phyloP scores from a whole-genome alignment of 352 stramenopile species.

The Halophytophthora batemanensis region DNA sequence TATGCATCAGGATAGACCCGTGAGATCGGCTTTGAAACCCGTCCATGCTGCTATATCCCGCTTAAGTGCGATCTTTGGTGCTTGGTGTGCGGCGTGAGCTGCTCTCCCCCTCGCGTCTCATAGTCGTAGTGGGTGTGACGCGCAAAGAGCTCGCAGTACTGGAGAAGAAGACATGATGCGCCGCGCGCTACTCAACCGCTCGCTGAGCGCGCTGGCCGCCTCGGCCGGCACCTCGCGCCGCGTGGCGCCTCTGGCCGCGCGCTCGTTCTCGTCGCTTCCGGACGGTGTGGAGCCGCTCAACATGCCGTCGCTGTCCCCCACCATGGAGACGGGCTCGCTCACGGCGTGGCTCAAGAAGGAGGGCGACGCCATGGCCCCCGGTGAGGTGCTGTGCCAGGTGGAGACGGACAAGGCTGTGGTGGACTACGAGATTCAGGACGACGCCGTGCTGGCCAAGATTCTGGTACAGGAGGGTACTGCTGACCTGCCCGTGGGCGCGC shows the following conservation, averaged over 20 bases:
- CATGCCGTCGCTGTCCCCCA: slow-evolving; percentile 97
- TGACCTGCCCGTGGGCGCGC: slow-evolving; percentile 90
- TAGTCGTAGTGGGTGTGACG: slow-evolving; percentile 21
- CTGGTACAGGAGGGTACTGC: slow-evolving; percentile 79
- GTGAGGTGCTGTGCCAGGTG: slow-evolving; percentile 94
- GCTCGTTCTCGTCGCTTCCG: slow-evolving; percentile 50
- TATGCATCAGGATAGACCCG: not conserved
- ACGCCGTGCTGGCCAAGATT: slow-evolving; percentile 95
- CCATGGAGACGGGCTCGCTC: slow-evolving; percentile 95
- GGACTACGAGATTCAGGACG: slow-evolving; percentile 98
- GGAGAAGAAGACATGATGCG: slow-evolving; percentile 22
- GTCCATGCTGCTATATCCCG: not conserved
- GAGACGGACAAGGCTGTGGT: slow-evolving; percentile 99
- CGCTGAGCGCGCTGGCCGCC: slow-evolving; percentile 14
- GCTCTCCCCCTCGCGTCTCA: slow-evolving; percentile 3
- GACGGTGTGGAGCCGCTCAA: slow-evolving; percentile 68
- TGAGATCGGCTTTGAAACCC: not conserved
- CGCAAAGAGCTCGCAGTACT: not conserved
- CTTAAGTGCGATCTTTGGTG: slow-evolving; percentile 9
- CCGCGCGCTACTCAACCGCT: slow-evolving; percentile 35
- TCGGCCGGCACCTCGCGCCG: slow-evolving; percentile 7
- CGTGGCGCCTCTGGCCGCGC: slow-evolving; percentile 16
- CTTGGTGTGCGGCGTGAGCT: slow-evolving; percentile 21
- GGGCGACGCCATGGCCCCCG: slow-evolving; percentile 87
- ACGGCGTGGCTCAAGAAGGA: slow-evolving; percentile 92